A percentile compares a stretch with the other conserved stretches of the same genome.
These are phyloP conservation scores for Ajuga reptans DNA, from an alignment of 305 asterid species.

Conservation along the genomic window DNA sequence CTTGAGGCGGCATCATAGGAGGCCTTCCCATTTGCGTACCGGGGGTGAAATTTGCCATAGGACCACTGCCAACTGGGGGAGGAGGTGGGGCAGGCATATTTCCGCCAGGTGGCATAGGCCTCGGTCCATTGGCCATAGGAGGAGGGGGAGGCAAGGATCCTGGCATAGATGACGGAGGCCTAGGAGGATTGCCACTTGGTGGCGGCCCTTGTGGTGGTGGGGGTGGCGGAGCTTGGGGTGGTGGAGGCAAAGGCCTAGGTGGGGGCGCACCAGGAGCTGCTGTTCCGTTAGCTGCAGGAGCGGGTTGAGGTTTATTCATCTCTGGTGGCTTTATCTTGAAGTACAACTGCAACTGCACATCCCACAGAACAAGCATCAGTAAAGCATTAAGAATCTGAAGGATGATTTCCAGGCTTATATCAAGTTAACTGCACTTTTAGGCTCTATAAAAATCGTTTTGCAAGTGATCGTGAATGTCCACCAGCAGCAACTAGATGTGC, in stretches of 20 bases:
- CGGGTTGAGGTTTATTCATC: slow-evolving; percentile 50
- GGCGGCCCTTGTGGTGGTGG: slow-evolving; percentile 72
- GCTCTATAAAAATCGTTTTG: background rate
- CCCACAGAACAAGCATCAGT: background rate
- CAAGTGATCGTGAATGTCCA: background rate
- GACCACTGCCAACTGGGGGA: slow-evolving; percentile 60
- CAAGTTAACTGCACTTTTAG: background rate
- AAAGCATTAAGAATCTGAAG: slow-evolving; percentile 10
- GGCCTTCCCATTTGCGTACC: slow-evolving; percentile 80
- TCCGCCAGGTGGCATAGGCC: slow-evolving; percentile 97
- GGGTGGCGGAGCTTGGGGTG: slow-evolving; percentile 73
- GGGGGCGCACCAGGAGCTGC: slow-evolving; percentile 60
- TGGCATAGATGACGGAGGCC: slow-evolving; percentile 40
- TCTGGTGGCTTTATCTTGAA: slow-evolving; percentile 90
- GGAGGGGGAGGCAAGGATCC: slow-evolving; percentile 53
- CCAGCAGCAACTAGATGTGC: background rate
- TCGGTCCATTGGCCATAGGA: slow-evolving; percentile 64
- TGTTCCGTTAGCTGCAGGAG: slow-evolving; percentile 56
- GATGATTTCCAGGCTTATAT: background rate
- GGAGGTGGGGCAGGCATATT: slow-evolving; percentile 90
- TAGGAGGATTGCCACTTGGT: slow-evolving; percentile 39
- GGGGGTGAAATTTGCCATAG: slow-evolving; percentile 77
- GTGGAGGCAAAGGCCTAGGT: slow-evolving; percentile 59
- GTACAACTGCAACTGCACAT: slow-evolving; percentile 72
- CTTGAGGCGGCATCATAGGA: slow-evolving; percentile 70